Conservation (phyloP, 1,284 basidiomycete species). For the Coniferiporia sulphurascens region DNA sequence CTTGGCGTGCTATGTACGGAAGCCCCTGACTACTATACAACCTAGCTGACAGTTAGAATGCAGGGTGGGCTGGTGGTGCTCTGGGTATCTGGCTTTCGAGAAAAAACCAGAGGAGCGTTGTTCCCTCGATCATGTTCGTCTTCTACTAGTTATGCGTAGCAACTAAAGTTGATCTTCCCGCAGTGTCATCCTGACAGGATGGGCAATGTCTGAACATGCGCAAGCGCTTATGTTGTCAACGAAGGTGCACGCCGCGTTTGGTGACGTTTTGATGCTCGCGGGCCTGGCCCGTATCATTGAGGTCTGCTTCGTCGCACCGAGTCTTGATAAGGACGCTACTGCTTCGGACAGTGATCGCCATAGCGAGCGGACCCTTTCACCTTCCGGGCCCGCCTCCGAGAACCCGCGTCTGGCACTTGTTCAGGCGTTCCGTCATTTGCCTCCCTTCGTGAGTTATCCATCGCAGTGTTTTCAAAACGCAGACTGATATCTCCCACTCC, state of each 20-base stretch:
- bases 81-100: slow-evolving; percentile 85
- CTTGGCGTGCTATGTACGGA: slow-evolving; percentile 57
- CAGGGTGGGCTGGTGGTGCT: slow-evolving; percentile 89
- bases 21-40: slow-evolving; percentile 1
- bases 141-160: slow-evolving; percentile 6
- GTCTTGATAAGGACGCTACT: slow-evolving; percentile 25
- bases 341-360: slow-evolving; percentile 41
- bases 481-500: slow-evolving; percentile 5
- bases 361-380: slow-evolving; percentile 62
- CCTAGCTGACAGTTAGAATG: slow-evolving; percentile 11
- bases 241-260: slow-evolving; percentile 82
- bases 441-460: slow-evolving; percentile 69
- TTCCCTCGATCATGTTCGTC: slow-evolving; percentile 78
- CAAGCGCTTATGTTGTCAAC: slow-evolving; percentile 84
- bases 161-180: slow-evolving; percentile 11
- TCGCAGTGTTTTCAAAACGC: slow-evolving; percentile 1
- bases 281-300: slow-evolving; percentile 82
- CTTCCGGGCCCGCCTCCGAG: slow-evolving; percentile 21
- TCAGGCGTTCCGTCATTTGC: slow-evolving; percentile 75
- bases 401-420: slow-evolving; percentile 36
- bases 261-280: slow-evolving; percentile 82
- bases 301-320: slow-evolving; percentile 70
- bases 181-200: slow-evolving; percentile 87
- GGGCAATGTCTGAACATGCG: slow-evolving; percentile 91
- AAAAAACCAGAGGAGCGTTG: slow-evolving; percentile 75